Evolutionary conservation across 148 eudicot species (phyloP), one percentile per base, ranked within the genome.

Genomic region (Bassia scoparia): DNA sequence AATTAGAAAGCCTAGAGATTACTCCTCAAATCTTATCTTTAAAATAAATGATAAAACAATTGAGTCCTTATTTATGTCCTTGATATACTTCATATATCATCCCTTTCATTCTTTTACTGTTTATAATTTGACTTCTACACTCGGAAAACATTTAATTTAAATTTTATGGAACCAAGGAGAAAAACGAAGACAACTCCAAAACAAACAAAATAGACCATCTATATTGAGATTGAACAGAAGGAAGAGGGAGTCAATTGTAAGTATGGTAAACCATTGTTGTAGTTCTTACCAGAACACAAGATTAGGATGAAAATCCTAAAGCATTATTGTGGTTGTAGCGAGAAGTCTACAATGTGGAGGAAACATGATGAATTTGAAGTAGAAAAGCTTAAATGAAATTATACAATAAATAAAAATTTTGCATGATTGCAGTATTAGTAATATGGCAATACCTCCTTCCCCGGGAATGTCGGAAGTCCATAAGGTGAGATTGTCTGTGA

Each of bases 391-490:
- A n/a, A 3, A 53, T 24, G 46, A 70, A 60, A 18, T 31, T 24
- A 21, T 5, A 17, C 8, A 54, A 52, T n/a, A 12, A 5, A 35
- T 12, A 38, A 56, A 24, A 54, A 27, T 33, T 15, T 13, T 35
- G 27, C 35, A 34, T 54, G 27, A 52, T 74, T n/a, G 14, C 27
- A 35, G 27, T 4, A 61, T 35, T 16, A 12, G 26, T 20, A 53
- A 38, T 8, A 63, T 34, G 26, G 29, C 9, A 23, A 63, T 86
- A 92, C 98, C 98, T 81, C 83, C 90, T 44, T 90, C 96, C 66
- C 89, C 96, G 49, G 96, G 92, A 67, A 90, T 86, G 79, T 93
- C 98, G 68, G 98, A 90, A 69, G 98, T 93, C 98, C 98, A 93
- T 84, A 90, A 80, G 55, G 98, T 90, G 61, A 93, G 92, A 69